Percentiles rank a stretch among this genome's conserved stretches.
phyloP scores from a whole-genome alignment of 2,329 filamentous ascomycete species.

The Colletotrichum horii region DNA sequence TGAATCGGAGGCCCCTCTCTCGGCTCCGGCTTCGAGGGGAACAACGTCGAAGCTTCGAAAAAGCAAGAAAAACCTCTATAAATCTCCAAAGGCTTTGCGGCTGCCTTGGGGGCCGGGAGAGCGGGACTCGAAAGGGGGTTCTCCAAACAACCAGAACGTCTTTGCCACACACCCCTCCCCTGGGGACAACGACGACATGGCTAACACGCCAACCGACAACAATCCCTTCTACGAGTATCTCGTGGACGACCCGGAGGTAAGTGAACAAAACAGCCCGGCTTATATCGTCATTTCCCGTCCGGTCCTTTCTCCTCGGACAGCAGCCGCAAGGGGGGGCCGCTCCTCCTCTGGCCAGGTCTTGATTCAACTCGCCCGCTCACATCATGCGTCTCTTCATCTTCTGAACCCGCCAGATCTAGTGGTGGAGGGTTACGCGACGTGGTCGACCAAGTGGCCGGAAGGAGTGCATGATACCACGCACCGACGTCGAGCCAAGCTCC shows the following conservation, averaged over 20 bases:
- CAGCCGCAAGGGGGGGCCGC: neutral
- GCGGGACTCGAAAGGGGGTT: constrained; percentile 3
- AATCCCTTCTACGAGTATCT: constrained; percentile 14
- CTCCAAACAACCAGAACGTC: neutral
- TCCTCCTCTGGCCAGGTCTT: neutral
- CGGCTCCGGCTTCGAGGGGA: neutral
- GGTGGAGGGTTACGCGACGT: neutral
- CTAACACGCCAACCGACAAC: constrained; percentile 1
- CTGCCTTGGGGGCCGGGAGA: neutral
- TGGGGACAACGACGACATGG: constrained; percentile 3
- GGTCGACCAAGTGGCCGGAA: constrained; percentile 7
- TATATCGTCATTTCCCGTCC: neutral
- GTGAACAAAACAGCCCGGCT: neutral
- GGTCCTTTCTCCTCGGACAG: neutral
- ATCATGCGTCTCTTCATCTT: neutral
- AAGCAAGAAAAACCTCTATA: constrained; percentile 1
- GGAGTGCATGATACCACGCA: neutral
- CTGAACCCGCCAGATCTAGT: neutral
- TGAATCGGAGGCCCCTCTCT: neutral
- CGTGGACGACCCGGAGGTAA: constrained; percentile 14
- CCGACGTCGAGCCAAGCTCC: neutral
- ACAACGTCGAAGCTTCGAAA: neutral
- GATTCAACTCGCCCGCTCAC: neutral
- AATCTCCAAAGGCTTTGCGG: constrained; percentile 5
- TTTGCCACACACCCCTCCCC: neutral